Evolutionary conservation across 164 flowering plant species (phyloP).

Genomic region (Malania oleifera): DNA sequence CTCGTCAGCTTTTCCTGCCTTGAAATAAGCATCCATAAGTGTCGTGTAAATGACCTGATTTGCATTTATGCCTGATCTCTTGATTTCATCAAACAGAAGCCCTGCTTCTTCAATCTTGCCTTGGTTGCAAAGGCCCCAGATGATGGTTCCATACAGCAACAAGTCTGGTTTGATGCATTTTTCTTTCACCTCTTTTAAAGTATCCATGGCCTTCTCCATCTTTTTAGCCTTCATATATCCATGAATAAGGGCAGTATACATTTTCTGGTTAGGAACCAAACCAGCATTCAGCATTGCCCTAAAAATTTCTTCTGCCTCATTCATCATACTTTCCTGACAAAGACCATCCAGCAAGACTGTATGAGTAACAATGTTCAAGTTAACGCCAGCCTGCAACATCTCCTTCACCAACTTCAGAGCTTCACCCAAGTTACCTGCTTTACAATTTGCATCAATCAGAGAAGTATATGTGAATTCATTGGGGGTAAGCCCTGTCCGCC

Average conservation of each 20-base stretch:
- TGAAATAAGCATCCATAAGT: slow-evolving; percentile 66
- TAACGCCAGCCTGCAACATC: slow-evolving; percentile 50
- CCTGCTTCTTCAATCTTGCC: slow-evolving; percentile 51
- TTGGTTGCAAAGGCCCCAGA: slow-evolving; percentile 71
- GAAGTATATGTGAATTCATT: slow-evolving; percentile 79
- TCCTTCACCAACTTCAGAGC: slow-evolving; percentile 59
- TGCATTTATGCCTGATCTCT: slow-evolving; percentile 27
- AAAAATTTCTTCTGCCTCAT: slow-evolving; percentile 62
- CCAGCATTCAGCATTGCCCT: slow-evolving; percentile 44
- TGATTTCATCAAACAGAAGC: slow-evolving; percentile 49
- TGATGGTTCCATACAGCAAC: slow-evolving; percentile 51
- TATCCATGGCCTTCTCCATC: slow-evolving; percentile 36
- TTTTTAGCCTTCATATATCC: slow-evolving; percentile 55
- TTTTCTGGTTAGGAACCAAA: slow-evolving; percentile 42
- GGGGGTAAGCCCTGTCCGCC: slow-evolving; percentile 56
- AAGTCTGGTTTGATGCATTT: slow-evolving; percentile 43
- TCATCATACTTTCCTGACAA: slow-evolving; percentile 51
- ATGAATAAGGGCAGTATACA: slow-evolving; percentile 64
- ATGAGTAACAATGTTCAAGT: slow-evolving; percentile 61
- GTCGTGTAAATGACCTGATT: slow-evolving; percentile 60
- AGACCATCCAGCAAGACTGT: slow-evolving; percentile 73
- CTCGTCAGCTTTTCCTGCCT: slow-evolving; percentile 48
- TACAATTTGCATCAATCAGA: slow-evolving; percentile 71
- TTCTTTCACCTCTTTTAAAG: slow-evolving; percentile 51
- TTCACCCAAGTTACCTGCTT: slow-evolving; percentile 49